Evolutionary conservation across 345 rosid genomes (phyloP).

Genomic region (Citrus reticulata): DNA sequence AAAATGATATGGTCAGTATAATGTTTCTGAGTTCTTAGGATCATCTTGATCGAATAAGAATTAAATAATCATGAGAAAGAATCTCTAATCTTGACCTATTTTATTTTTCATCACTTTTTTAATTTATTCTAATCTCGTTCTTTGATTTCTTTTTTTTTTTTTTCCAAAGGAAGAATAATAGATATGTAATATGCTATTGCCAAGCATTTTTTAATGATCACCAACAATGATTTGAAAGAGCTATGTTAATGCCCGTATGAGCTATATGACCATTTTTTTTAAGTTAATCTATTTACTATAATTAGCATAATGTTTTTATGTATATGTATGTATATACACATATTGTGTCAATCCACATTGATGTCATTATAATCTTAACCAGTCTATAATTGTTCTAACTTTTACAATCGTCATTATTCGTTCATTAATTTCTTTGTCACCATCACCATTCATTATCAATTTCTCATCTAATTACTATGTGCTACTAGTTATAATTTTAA

Average conservation of each 20-base stretch:
- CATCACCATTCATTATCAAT: conserved; percentile 8
- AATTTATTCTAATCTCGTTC: conserved; percentile 23
- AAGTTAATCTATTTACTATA: not conserved
- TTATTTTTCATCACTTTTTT: conserved; percentile 16
- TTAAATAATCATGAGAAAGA: conserved; percentile 24
- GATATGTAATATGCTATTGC: conserved; percentile 3
- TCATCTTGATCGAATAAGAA: conserved; percentile 20
- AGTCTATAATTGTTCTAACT: not conserved
- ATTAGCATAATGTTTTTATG: not conserved
- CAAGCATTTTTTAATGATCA: conserved; percentile 15
- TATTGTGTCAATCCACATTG: not conserved
- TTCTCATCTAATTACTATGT: not conserved
- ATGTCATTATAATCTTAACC: not conserved
- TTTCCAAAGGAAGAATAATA: not conserved
- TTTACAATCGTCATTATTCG: conserved; percentile 10
- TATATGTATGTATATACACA: not conserved
- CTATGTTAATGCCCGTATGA: not conserved
- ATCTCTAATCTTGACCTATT: conserved; percentile 20
- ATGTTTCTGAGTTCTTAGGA: conserved; percentile 32
- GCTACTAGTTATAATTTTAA: not conserved
- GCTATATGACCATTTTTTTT: not conserved
- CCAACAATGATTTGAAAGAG: conserved; percentile 8
- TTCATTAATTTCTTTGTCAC: conserved; percentile 10
- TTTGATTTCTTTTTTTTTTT: not conserved
- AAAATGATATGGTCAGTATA: conserved; percentile 27